Evolutionary conservation across 176 grass and related monocot species (phyloP), one percentile per base, ranked within the genome.

Genomic region (maize (Zea mays)): DNA sequence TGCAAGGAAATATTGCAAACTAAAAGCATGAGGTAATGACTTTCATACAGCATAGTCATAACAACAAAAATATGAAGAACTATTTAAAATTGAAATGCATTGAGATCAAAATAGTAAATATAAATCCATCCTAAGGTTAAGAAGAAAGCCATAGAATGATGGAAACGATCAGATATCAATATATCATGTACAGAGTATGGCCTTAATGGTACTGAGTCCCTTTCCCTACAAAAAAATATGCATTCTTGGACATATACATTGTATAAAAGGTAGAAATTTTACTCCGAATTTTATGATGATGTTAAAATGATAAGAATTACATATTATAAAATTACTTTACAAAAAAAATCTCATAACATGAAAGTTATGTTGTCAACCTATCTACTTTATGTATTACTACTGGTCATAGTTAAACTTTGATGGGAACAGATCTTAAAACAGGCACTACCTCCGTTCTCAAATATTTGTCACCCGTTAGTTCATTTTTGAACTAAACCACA

Each of bases 1-100:
- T 13, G 8, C 43, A 74, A 65, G 62, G 86, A 49, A 71, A 82
- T 54, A 43, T 69, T 65, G 47, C 5, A 12, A 1, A 52, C 39
- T 41, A 42, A 8, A 60, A 72, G 40, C 13, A 27, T 13, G 36
- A 73, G 16, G 9, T 1, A 45, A n/a, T 15, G 6, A 66, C 8
- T 65, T n/a, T 20, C 40, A 36, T 69, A 69, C 50, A 69, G 16
- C 50, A 72, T 33, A 10, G 40, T 58, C 17, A 54, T 38, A 74
- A 74, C 6, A 10, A 54, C 45, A 79, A 14, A 58, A 60, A 39
- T 7, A 79, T 45, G 33, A 69, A 17, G 51, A 16, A 8, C 54
- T 39, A 7, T 52, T 61, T 65, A n/a, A n/a, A n/a, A n/a, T 41
- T 74, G 41, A 67, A 77, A 66, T 40, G 14, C 6, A 41, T 17